Evolutionary conservation across 1,284 basidiomycete species (phyloP).

Genomic region (Wolfiporia cocos): DNA sequence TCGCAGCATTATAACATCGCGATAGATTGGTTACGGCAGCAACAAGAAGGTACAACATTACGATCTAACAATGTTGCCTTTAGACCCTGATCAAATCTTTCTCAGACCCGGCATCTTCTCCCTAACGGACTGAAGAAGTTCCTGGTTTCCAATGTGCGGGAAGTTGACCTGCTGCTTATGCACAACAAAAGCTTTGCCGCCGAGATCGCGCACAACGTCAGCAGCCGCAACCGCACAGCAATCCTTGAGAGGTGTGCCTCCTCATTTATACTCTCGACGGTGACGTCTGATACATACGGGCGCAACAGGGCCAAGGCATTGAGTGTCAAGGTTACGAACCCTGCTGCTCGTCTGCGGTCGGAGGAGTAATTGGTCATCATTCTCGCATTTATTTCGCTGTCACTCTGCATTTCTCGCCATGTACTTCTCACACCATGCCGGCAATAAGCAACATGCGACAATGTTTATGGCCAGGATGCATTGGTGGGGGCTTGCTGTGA

Average conservation of each 20-base stretch:
- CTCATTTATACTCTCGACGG: constrained; percentile 27
- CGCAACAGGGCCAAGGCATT: constrained; percentile 76
- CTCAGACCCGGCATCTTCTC: constrained; percentile 84
- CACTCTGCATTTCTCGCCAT: constrained; percentile 25
- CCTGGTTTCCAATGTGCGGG: constrained; percentile 87
- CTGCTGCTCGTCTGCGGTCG: constrained; percentile 91
- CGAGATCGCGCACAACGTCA: constrained; percentile 96
- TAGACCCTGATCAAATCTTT: not conserved
- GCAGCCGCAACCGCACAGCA: constrained; percentile 91
- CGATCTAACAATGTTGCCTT: not conserved
- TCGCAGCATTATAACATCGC: constrained; percentile 2
- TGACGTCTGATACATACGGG: too few relatives aligned
- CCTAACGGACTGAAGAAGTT: constrained; percentile 95
- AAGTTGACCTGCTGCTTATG: constrained; percentile 93
- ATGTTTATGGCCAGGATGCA: too few relatives aligned
- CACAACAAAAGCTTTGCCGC: constrained; percentile 98
- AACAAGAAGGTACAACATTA: constrained; percentile 57
- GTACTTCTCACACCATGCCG: constrained; percentile 34
- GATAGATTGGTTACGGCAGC: constrained; percentile 76
- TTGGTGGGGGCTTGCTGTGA: too few relatives aligned
- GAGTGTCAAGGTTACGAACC: constrained; percentile 93
- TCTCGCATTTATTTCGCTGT: constrained; percentile 22
- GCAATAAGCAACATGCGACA: constrained; percentile 33
- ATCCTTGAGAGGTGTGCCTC: constrained; percentile 95
- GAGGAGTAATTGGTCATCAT: constrained; percentile 72